Evolutionary conservation across 768 basidiomycete species (phyloP).

Genomic region (Favolaschia claudopus): DNA sequence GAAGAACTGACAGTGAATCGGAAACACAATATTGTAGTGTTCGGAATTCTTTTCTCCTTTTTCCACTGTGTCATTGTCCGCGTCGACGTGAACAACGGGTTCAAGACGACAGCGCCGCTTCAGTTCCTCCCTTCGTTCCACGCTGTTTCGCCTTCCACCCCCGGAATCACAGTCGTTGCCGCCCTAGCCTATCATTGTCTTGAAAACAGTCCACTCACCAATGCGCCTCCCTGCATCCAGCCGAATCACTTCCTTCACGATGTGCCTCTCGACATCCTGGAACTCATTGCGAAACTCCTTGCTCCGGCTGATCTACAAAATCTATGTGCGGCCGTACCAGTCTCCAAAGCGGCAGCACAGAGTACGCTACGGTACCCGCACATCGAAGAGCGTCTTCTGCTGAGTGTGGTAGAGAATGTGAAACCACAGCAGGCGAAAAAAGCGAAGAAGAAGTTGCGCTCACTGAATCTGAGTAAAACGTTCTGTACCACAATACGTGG

Average conservation of each 20-base stretch:
- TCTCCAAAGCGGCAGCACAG: not conserved
- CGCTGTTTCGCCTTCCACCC: constrained; percentile 21
- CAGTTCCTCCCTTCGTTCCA: constrained; percentile 30
- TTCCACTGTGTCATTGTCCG: constrained; percentile 30
- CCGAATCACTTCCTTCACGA: constrained; percentile 6
- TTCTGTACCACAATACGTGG: too few species aligned
- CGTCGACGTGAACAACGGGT: constrained; percentile 6
- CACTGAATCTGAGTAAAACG: too few species aligned
- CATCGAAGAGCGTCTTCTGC: constrained; percentile 7
- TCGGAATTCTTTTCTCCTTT: constrained; percentile 27
- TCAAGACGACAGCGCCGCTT: constrained; percentile 20
- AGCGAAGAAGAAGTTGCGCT: too few species aligned
- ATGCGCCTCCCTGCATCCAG: not conserved
- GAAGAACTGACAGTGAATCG: not conserved
- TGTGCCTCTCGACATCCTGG: constrained; percentile 7
- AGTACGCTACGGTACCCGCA: constrained; percentile 6
- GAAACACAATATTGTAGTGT: not conserved
- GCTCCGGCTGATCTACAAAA: not conserved
- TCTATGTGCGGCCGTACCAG: not conserved
- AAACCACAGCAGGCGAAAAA: too few species aligned
- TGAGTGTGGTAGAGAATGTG: not conserved
- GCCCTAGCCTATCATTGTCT: constrained; percentile 12
- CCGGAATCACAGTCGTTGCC: constrained; percentile 20
- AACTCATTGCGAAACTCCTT: not conserved
- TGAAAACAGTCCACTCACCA: not conserved